phyloP scores from a whole-genome alignment of 1,284 basidiomycete species.

The Irpex lacteus region DNA sequence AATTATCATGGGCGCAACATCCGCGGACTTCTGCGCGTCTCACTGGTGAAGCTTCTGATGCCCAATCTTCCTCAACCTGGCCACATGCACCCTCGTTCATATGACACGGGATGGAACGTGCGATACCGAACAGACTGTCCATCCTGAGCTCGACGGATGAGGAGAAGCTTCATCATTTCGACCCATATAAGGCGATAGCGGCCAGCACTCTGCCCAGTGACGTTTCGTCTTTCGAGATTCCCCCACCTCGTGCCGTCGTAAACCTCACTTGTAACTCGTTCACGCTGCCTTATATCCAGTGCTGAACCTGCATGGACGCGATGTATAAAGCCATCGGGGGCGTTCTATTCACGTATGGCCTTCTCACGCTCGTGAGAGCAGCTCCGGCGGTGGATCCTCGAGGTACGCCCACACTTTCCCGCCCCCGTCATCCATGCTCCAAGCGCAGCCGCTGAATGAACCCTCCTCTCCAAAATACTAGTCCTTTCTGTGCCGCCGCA shows the following conservation, averaged over 20 bases:
- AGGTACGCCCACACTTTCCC: background rate
- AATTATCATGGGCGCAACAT: no score
- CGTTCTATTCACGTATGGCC: background rate
- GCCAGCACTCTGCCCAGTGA: no score
- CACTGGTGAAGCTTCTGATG: no score
- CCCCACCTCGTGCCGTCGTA: no score
- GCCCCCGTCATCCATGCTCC: background rate
- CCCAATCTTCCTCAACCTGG: background rate
- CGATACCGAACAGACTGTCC: background rate
- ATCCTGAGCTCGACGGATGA: background rate
- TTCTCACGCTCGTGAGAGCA: conserved; percentile 2
- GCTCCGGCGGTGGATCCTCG: conserved; percentile 6
- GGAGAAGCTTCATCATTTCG: background rate
- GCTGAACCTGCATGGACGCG: background rate
- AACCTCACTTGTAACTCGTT: no score
- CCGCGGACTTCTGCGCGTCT: no score
- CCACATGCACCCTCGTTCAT: background rate
- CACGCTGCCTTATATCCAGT: no score
- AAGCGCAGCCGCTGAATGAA: background rate
- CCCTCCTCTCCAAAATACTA: background rate
- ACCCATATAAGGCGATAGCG: background rate
- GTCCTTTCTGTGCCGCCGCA: conserved; percentile 5
- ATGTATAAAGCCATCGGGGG: background rate
- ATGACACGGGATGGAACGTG: background rate
- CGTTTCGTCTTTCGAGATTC: no score